Percentiles rank a stretch among this genome's conserved stretches.
Evolutionary conservation across 306 rosid genomes (phyloP).

Genomic region (Quillaja saponaria): DNA sequence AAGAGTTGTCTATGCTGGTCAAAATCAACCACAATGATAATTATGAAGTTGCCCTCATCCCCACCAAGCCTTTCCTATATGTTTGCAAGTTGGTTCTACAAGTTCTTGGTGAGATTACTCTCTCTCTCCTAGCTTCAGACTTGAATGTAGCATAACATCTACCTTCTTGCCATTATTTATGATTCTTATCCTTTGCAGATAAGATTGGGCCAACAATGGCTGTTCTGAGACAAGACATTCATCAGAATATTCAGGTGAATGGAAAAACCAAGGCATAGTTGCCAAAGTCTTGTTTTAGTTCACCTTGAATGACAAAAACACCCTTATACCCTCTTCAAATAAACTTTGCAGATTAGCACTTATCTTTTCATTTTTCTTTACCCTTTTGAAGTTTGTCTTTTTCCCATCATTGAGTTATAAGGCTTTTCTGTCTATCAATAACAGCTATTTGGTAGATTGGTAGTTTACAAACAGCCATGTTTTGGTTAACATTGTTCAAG

Average conservation of each 20-base stretch:
- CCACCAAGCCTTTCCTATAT: slow-evolving; percentile 74
- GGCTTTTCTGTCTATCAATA: slow-evolving; percentile 6
- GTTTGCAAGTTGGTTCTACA: slow-evolving; percentile 63
- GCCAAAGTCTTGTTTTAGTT: not conserved
- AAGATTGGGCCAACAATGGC: slow-evolving; percentile 95
- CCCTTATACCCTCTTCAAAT: not conserved
- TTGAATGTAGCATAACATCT: slow-evolving; percentile 22
- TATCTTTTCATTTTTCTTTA: not conserved
- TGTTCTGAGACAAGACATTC: slow-evolving; percentile 80
- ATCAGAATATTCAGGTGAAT: slow-evolving; percentile 80
- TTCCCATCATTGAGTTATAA: not conserved
- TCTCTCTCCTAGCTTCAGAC: slow-evolving; percentile 30
- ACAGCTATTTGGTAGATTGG: not conserved
- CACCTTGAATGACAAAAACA: not conserved
- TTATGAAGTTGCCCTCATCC: slow-evolving; percentile 47
- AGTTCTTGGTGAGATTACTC: slow-evolving; percentile 67
- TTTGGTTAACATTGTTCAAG: slow-evolving; percentile 9
- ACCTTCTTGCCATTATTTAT: slow-evolving; percentile 26
- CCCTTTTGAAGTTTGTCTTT: slow-evolving; percentile 6
- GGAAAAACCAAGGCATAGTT: not conserved
- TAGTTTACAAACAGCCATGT: not conserved
- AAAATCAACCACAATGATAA: slow-evolving; percentile 39
- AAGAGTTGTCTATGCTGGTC: slow-evolving; percentile 52
- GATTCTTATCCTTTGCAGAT: slow-evolving; percentile 51
- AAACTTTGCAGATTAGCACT: not conserved